Percentiles rank a stretch among this genome's conserved stretches.
These are phyloP conservation scores for Colletotrichum agaves DNA, from an alignment of 2,329 filamentous ascomycete genomes.

Conservation along the genomic window DNA sequence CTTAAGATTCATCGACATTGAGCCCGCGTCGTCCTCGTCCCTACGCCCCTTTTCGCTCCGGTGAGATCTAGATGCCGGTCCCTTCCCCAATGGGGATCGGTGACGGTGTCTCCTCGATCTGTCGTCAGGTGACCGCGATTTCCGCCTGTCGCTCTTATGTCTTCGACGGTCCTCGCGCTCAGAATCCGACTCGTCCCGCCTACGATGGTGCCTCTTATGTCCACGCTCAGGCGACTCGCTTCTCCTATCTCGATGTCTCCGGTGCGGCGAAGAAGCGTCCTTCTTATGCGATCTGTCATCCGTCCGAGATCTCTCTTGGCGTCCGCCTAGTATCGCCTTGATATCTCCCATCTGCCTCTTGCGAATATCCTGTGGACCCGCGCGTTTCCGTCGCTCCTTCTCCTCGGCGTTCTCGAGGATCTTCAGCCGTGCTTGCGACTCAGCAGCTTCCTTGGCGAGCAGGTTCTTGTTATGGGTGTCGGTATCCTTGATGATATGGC, in stretches of 20 bases:
- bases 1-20: not conserved
- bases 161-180: slow-evolving; percentile 33
- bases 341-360: slow-evolving; percentile 70
- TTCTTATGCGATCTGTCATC: slow-evolving; percentile 22
- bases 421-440: slow-evolving; percentile 77
- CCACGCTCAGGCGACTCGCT: slow-evolving; percentile 34
- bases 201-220: slow-evolving; percentile 12
- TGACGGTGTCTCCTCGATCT: slow-evolving; percentile 46
- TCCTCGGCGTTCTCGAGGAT: slow-evolving; percentile 64
- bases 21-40: slow-evolving; percentile 22
- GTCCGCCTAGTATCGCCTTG: slow-evolving; percentile 64
- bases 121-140: slow-evolving; percentile 48
- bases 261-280: slow-evolving; percentile 6
- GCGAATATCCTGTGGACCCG: slow-evolving; percentile 62
- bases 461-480: slow-evolving; percentile 90
- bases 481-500: slow-evolving; percentile 87
- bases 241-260: slow-evolving; percentile 18
- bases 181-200: slow-evolving; percentile 17
- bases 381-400: slow-evolving; percentile 56
- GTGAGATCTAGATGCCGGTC: slow-evolving; percentile 21
- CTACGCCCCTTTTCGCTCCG: slow-evolving; percentile 35
- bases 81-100: slow-evolving; percentile 40
- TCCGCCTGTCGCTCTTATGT: slow-evolving; percentile 36
- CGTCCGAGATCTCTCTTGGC: slow-evolving; percentile 37
- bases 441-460: slow-evolving; percentile 83